Evolutionary conservation across 2,329 filamentous ascomycete genomes (phyloP).

Genomic region (Cryphonectria parasitica): DNA sequence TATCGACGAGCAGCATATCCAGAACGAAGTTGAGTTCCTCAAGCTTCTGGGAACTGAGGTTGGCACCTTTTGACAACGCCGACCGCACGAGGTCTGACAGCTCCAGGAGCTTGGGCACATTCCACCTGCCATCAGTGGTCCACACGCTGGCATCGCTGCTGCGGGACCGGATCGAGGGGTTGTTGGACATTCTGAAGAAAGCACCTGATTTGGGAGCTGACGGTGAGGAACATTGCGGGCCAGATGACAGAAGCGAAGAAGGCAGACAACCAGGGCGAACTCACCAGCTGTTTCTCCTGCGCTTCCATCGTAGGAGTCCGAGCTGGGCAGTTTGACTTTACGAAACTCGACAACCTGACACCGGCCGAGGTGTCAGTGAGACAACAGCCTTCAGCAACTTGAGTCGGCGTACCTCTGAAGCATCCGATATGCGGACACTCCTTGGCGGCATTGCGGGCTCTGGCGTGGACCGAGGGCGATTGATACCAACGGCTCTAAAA

Average conservation of each 20-base stretch:
- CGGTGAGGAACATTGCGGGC: background rate
- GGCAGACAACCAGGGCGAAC: conserved; percentile 3
- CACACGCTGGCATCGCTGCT: conserved; percentile 20
- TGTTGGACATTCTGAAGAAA: conserved; percentile 1
- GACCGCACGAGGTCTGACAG: conserved; percentile 24
- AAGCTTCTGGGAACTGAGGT: conserved; percentile 9
- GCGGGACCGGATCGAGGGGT: background rate
- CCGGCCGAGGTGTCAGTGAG: background rate
- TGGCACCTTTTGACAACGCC: conserved; percentile 11
- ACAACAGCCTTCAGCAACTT: background rate
- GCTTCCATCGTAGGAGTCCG: conserved; percentile 24
- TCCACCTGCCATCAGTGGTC: conserved; percentile 23
- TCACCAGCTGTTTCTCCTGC: conserved; percentile 20
- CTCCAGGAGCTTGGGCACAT: conserved; percentile 24
- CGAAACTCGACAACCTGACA: conserved; percentile 18
- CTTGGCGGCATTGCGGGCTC: background rate
- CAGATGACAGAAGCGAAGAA: background rate
- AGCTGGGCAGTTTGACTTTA: conserved; percentile 18
- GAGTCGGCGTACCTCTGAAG: conserved; percentile 11
- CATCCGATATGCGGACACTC: conserved; percentile 9
- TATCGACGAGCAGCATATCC: conserved; percentile 24
- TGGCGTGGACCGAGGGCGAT: background rate
- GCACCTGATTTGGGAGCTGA: background rate
- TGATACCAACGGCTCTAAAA: conserved; percentile 14
- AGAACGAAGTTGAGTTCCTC: conserved; percentile 26